These are phyloP conservation scores for Ustulina deusta DNA, from an alignment of 2,329 filamentous ascomycete genomes.

Conservation along the genomic window DNA sequence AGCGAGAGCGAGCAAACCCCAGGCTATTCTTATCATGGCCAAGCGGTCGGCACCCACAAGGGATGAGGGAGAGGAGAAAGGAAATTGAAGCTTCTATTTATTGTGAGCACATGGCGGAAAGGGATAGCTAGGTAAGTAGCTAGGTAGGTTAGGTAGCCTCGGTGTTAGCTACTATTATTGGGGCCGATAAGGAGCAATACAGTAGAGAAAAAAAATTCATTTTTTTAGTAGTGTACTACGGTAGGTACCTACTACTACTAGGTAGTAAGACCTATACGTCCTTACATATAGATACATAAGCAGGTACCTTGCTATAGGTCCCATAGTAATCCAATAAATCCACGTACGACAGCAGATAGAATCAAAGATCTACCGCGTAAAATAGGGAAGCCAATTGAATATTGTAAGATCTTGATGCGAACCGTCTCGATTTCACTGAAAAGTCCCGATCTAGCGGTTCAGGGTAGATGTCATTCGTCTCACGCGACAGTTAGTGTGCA, in stretches of 20 bases:
- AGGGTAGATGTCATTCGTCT: slow-evolving; percentile 46
- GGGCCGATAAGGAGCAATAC: slow-evolving; percentile 1
- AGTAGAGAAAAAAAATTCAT: not conserved
- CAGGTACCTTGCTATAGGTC: not conserved
- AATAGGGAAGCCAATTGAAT: slow-evolving; percentile 5
- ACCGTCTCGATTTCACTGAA: slow-evolving; percentile 37
- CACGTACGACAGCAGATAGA: not conserved
- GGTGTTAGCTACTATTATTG: not conserved
- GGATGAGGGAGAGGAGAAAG: slow-evolving; percentile 25
- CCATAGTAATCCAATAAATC: not conserved
- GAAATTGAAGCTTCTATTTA: slow-evolving; percentile 30
- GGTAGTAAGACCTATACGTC: not conserved
- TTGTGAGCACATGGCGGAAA: slow-evolving; percentile 17
- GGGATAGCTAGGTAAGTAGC: slow-evolving; percentile 16
- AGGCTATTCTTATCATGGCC: slow-evolving; percentile 37
- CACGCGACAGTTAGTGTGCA: slow-evolving; percentile 19
- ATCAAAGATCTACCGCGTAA: not conserved
- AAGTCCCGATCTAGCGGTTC: slow-evolving; percentile 41
- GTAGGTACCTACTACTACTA: no score
- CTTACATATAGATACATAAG: not conserved
- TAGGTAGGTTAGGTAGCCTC: not conserved
- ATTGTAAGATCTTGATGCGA: slow-evolving; percentile 30
- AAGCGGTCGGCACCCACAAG: slow-evolving; percentile 35
- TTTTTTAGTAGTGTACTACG: no score
- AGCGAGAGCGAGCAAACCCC: slow-evolving; percentile 30